Conservation (phyloP, 192 early-diverging fungal species). For the Coemansia sp. region DNA sequence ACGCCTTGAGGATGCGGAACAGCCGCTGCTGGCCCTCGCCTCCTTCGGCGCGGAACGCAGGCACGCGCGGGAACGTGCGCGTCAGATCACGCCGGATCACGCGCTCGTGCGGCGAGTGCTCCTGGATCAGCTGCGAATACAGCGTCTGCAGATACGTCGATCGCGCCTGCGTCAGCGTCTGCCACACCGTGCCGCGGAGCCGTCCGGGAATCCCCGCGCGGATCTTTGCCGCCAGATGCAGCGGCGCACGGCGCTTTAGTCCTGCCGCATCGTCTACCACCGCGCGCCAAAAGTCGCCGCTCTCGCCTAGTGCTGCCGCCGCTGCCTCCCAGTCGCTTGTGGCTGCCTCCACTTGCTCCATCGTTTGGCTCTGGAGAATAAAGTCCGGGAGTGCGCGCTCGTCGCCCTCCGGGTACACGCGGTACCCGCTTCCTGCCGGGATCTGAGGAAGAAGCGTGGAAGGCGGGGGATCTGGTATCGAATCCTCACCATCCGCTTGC, state of each 20-base stretch:
- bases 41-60: slow-evolving; percentile 78
- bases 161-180: slow-evolving; percentile 83
- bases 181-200: slow-evolving; percentile 90
- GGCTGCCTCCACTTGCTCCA: slow-evolving; percentile 39
- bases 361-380: slow-evolving; percentile 29
- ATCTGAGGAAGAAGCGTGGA: no score
- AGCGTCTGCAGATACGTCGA: slow-evolving; percentile 76
- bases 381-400: slow-evolving; percentile 50
- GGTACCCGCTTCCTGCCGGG: no score
- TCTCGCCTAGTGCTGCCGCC: slow-evolving; percentile 25
- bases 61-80: slow-evolving; percentile 88
- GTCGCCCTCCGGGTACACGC: slow-evolving; percentile 45
- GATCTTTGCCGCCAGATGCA: slow-evolving; percentile 47
- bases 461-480: no score
- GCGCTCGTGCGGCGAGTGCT: slow-evolving; percentile 80
- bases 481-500: no score
- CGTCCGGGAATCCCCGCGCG: slow-evolving; percentile 73
- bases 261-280: slow-evolving; percentile 28
- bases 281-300: slow-evolving; percentile 43
- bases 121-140: slow-evolving; percentile 75
- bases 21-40: slow-evolving; percentile 86
- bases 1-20: slow-evolving; percentile 88
- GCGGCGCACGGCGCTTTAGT: slow-evolving; percentile 26
- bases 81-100: slow-evolving; percentile 91
- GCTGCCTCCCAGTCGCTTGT: slow-evolving; percentile 42